A percentile compares a stretch with the other conserved stretches of the same genome.
Conservation (phyloP, 306 rosid species). For the Styphnolobium japonicum region DNA sequence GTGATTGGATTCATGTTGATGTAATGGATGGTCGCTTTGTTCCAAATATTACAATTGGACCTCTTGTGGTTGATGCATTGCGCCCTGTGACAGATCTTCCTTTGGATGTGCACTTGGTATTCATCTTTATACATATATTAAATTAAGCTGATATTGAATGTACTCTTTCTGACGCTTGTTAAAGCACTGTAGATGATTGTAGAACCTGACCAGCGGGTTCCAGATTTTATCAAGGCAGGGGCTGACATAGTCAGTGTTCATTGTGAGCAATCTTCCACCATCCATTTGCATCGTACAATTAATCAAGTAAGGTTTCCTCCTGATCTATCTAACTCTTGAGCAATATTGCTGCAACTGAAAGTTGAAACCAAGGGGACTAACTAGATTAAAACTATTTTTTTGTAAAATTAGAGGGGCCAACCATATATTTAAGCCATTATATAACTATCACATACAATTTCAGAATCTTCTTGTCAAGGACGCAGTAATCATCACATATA, state of each 20-base stretch:
- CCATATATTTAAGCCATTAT: conserved; percentile 5
- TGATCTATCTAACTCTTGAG: conserved; percentile 2
- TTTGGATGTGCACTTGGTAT: conserved; percentile 96
- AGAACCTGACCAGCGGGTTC: conserved; percentile 96
- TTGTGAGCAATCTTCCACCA: conserved; percentile 89
- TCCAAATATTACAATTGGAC: conserved; percentile 97
- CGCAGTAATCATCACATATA: not conserved
- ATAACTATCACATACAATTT: conserved; percentile 1
- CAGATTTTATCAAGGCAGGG: conserved; percentile 98
- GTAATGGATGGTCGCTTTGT: conserved; percentile 99
- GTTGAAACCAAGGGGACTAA: conserved; percentile 5
- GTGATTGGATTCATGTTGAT: conserved; percentile 99
- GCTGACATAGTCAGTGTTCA: conserved; percentile 98
- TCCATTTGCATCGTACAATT: conserved; percentile 94
- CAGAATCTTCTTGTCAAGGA: conserved; percentile 10
- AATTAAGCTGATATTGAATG: not conserved
- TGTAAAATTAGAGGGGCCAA: not conserved
- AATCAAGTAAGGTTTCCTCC: conserved; percentile 58
- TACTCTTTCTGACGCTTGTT: conserved; percentile 32
- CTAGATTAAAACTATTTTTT: not conserved
- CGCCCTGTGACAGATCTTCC: conserved; percentile 99
- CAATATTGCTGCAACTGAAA: conserved; percentile 12
- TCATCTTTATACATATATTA: conserved; percentile 20
- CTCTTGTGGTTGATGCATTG: conserved; percentile 92
- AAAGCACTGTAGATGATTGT: conserved; percentile 78